phyloP scores from a whole-genome alignment of 176 grass and related monocot genomes.

The Tillandsia fasciculata region DNA sequence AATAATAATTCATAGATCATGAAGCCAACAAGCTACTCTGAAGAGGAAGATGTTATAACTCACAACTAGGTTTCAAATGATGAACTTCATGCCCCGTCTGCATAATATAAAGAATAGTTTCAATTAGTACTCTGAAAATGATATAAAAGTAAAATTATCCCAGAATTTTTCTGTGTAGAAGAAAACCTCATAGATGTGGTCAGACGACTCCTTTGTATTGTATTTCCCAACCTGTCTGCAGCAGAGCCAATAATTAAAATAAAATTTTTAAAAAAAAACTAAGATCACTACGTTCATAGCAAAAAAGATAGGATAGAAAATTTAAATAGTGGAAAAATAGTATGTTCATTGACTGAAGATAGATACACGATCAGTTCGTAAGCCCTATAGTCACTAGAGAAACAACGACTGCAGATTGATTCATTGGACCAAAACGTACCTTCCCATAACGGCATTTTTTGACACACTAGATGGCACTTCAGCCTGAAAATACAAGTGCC shows the following conservation, averaged over 20 bases:
- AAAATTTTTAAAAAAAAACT: neutral
- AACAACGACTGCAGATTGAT: neutral
- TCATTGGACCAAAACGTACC: neutral
- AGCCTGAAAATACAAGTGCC: neutral
- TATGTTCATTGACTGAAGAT: neutral
- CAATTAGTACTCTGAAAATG: neutral
- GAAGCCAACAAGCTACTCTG: neutral
- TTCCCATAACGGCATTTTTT: neutral
- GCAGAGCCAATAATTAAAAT: constrained; percentile 30
- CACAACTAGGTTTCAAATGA: constrained; percentile 1
- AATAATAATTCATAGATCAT: no score
- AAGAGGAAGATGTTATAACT: neutral
- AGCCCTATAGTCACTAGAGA: neutral
- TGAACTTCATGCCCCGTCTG: constrained; percentile 1
- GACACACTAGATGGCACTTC: neutral
- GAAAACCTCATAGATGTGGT: constrained; percentile 18
- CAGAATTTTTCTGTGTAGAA: neutral
- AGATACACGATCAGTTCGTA: neutral
- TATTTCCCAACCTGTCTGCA: constrained; percentile 31
- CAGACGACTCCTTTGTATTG: neutral
- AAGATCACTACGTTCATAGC: constrained; percentile 5
- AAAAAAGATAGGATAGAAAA: neutral
- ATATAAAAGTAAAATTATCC: neutral
- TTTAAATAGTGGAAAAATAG: neutral
- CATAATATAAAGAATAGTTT: neutral